Evolutionary conservation across 768 basidiomycete species (phyloP), one percentile per base, ranked within the genome.

Genomic region (Symmetrospora coprosmae): DNA sequence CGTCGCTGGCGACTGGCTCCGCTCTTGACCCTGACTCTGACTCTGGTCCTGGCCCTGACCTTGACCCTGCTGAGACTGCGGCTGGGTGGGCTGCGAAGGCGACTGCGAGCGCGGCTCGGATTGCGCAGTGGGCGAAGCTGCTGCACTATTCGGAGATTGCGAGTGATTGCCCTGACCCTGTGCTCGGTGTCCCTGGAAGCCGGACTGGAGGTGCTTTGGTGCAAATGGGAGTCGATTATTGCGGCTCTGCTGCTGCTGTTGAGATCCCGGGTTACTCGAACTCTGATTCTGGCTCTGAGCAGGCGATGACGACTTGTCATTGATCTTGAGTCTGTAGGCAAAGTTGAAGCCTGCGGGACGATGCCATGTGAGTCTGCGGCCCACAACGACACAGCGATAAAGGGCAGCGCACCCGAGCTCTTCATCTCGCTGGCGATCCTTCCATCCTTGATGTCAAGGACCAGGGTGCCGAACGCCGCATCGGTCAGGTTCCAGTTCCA

Each of bases 401-500:
- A 27, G 35, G 51, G 61, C 35, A 41, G 28, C 77, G 55, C 51
- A 85, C 90, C 92, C 77, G 91, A 87, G 67, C 85, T 87, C 74
- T 85, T 91, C 63, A 91, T 78, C 71, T 97, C 91, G 0, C 85
- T 84, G 60, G 87, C 90, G 45, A 99, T 81, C 48, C 91, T 78
- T 6, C 92, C 90, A 61, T 97, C 91, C 67, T 85, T 85, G 67
- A 97, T 75, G 66, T 94, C 89, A 43, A 99, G 75, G 1, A 94
- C 76, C 33, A 99, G 78, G 11, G 82, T 82, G 1, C 94, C 92
- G 63, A 84, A 94, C 1, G 89, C 86, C 5, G 92, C 92, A 67
- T 99, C 94, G 65, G 90, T 90, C 40, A 97, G 75, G 69, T 96
- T 92, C 92, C 92, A 94, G 71, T 94, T 89, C 92, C 92, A 96